Base-by-base conservation (phyloP, 768 basidiomycete genomes). In the Lactarius deliciosus region DNA sequence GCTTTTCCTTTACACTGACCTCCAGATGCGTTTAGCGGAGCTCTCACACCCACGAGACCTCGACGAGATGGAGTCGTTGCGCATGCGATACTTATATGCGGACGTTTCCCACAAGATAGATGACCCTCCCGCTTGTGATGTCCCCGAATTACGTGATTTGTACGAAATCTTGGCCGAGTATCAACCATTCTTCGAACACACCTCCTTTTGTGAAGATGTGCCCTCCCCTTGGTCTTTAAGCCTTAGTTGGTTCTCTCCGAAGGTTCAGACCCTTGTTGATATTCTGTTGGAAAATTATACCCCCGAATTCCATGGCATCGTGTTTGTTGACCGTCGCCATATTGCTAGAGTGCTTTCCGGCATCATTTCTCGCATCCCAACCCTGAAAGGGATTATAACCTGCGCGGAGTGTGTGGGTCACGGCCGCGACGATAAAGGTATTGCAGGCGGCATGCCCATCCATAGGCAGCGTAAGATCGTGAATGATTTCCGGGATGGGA, bases 321-420 rank as follows among this genome's bases (percentile, higher is more conserved):
- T 96, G 54, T 96, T 96, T 74, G 92, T 93, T 20, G 87, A 93
- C 67, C 92, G 93, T 73, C 84, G 94, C 11, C 91, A 94, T 70
- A 82, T 90, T 18, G 94, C 93, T 2, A 78, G 83, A 20, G 85
- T 85, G 56, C 81, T 96, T 16, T 83, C 89, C 2, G 84, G 79
- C 71, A 74, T 94, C 36, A 78, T 96, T 5, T 80, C 84, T 1
- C 81, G 79, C 38, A 80, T 92, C 2, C 82, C 88, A 0, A 81
- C 82, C 50, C 76, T 93, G 15, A 77, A 79, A 65, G 83, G 80
- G 2, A 79, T 82, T 70, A 80, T 94, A 61, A 79, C 80, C 8
- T 84, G 86, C 57, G 87, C 81, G 0, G 84, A 86, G 65, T 80
- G 94, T 53, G 85, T 93, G 6, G 92, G 94, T 0, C 86, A 91